Evolutionary conservation across 306 rosid genomes (phyloP), one percentile per base, ranked within the genome.

Genomic region (Rubus parviflorus): DNA sequence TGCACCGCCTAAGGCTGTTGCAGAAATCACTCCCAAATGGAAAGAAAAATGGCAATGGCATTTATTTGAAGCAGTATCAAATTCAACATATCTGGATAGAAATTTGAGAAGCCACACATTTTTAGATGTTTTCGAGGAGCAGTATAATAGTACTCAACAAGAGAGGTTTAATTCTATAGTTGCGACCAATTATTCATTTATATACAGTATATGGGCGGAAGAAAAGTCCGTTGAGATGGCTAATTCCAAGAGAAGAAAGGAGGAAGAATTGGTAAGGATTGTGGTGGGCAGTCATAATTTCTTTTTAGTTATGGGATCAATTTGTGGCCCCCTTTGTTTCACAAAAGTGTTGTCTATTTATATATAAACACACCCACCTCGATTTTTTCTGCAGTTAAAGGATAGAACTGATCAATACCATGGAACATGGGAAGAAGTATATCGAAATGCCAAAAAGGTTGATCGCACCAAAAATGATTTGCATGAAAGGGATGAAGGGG

Each of bases 401-500:
- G 99, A 88, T 77, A 93, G 99, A 87, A 87, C 82, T 5, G 96
- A 90, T 53, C 99, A 91, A 81, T 86, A 89, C 82, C 96, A 77
- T 75, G 91, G 90, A 85, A 93, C 93, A 58, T 91, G 99, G 99
- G 99, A 96, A 75, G 99, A 96, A 41, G 97, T 91, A 25, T 91
- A 96, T 87, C 87, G 90, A 85, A 91, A 22, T 80, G 93, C 94
- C 7, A 96, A 91, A 83, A 89, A 42, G 78, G 89, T 83, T 78
- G 99, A 92, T 81, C 89, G 98, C 78, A 76, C 75, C 68, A 91
- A 85, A 90, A 86, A 91, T 78, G 96, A 91, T 87, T 87, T 96
- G 86, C 98, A 91, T 53, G 99, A 93, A 85, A 93, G 99, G 81
- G 99, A 91, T 65, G 96, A 96, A 7, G 86, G 97, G 77, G 99